phyloP scores from a whole-genome alignment of 208 protist species.

The Crithidia brevicula region DNA sequence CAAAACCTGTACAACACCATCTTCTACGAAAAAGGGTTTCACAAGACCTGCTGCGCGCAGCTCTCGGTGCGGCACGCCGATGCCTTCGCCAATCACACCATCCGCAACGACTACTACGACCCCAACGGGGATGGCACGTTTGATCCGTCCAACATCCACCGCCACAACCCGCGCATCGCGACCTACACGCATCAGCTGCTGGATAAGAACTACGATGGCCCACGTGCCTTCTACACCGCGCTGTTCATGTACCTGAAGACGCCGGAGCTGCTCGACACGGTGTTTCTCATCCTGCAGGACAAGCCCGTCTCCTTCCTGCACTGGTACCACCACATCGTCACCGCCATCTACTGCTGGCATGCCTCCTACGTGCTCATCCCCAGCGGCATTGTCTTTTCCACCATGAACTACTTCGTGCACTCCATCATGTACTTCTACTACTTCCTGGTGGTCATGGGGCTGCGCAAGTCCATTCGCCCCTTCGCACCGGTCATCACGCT shows the following conservation, averaged over 20 bases:
- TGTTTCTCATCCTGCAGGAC: constrained; percentile 65
- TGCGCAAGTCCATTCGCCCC: constrained; percentile 55
- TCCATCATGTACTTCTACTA: constrained; percentile 96
- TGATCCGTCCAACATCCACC: constrained; percentile 24
- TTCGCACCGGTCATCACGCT: constrained; percentile 80
- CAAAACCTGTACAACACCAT: constrained; percentile 39
- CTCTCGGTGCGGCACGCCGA: constrained; percentile 44
- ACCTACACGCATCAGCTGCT: constrained; percentile 28
- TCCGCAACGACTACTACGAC: constrained; percentile 47
- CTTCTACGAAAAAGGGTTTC: constrained; percentile 27
- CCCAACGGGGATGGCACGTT: constrained; percentile 38
- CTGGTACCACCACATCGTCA: constrained; percentile 50
- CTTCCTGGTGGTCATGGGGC: constrained; percentile 57
- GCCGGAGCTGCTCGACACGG: constrained; percentile 79
- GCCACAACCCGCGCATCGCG: constrained; percentile 22
- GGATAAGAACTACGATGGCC: constrained; percentile 33
- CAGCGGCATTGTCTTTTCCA: constrained; percentile 51
- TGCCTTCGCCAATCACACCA: neutral
- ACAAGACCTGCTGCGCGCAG: constrained; percentile 37
- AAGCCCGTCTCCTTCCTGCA: constrained; percentile 49
- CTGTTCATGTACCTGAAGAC: constrained; percentile 76
- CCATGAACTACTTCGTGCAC: constrained; percentile 94
- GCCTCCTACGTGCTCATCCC: constrained; percentile 47
- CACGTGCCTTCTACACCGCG: constrained; percentile 44
- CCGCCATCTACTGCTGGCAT: constrained; percentile 90